phyloP scores from a whole-genome alignment of 2,329 filamentous ascomycete species.

The Neoscytalidium dimidiatum region DNA sequence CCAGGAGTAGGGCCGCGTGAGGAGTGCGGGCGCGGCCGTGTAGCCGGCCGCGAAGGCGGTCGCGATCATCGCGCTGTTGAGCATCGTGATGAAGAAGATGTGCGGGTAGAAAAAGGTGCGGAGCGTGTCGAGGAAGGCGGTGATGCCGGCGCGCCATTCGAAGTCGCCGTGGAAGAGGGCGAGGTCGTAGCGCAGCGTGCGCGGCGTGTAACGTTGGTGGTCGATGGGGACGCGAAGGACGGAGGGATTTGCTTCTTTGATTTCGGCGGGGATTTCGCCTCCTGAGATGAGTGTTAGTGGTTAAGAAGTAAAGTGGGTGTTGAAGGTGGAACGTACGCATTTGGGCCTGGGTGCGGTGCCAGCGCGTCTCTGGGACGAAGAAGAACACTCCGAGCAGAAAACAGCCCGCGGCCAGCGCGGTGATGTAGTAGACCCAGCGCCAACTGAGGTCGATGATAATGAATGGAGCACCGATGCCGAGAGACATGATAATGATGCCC shows the following conservation, averaged over 20 bases:
- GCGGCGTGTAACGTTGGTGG: constrained; percentile 17
- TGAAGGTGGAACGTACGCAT: constrained; percentile 3
- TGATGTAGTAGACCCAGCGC: constrained; percentile 33
- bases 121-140: constrained; percentile 31
- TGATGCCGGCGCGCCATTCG: constrained; percentile 28
- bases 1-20: constrained; percentile 12
- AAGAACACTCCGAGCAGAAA: constrained; percentile 29
- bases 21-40: constrained; percentile 1
- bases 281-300: neutral
- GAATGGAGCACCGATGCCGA: constrained; percentile 31
- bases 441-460: constrained; percentile 29
- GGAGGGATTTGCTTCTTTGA: constrained; percentile 2
- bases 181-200: constrained; percentile 28
- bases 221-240: neutral
- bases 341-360: constrained; percentile 26
- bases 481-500: constrained; percentile 30
- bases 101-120: constrained; percentile 34
- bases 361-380: constrained; percentile 33
- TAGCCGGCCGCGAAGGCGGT: constrained; percentile 26
- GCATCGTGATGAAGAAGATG: constrained; percentile 34
- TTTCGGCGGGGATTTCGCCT: constrained; percentile 20
- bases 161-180: constrained; percentile 26
- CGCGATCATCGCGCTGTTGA: constrained; percentile 33
- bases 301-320: neutral
- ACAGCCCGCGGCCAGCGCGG: constrained; percentile 25